Base-by-base conservation (phyloP, 163 green algal genomes). In the Volvox carteri region DNA sequence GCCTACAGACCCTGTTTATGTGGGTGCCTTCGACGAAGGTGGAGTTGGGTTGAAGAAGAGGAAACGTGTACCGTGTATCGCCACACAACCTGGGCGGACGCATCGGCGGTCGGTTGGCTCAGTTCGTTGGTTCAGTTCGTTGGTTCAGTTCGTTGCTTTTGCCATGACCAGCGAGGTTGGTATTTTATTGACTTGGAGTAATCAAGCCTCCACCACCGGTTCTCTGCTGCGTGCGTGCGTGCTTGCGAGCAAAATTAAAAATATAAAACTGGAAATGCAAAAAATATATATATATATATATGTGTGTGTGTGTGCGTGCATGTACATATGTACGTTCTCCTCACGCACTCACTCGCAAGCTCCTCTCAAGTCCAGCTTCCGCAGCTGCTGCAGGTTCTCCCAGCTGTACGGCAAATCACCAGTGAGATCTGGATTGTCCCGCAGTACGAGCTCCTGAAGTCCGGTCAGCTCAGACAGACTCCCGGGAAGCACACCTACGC, bases 61-160 rank as follows among this genome's bases (percentile, higher is more conserved):
- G 77, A 12, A n/a, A n/a, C n/a, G n/a, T n/a, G n/a, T n/a, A n/a
- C n/a, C n/a, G n/a, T 0, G 77, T 75, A 54, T 21, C 42, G 37
- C 77, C 77, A 39, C 77, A 85, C 54, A 85, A n/a, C 52, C 77
- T 85, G 67, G 48, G 48, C n/a, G n/a, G n/a, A n/a, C n/a, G n/a
- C n/a, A n/a, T n/a, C n/a, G n/a, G n/a, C n/a, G n/a, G n/a, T n/a
- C n/a, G n/a, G n/a, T n/a, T n/a, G n/a, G n/a, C n/a, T n/a, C n/a
- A n/a, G n/a, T n/a, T n/a, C n/a, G n/a, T n/a, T n/a, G n/a, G n/a
- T n/a, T n/a, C n/a, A n/a, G n/a, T n/a, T n/a, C n/a, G n/a, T n/a
- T n/a, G n/a, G n/a, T n/a, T n/a, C n/a, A n/a, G n/a, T n/a, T n/a
- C n/a, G n/a, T n/a, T n/a, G n/a, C n/a, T n/a, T n/a, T n/a, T n/a